Conservation (phyloP, 106 monocot species). For the Dendrobium catenatum region DNA sequence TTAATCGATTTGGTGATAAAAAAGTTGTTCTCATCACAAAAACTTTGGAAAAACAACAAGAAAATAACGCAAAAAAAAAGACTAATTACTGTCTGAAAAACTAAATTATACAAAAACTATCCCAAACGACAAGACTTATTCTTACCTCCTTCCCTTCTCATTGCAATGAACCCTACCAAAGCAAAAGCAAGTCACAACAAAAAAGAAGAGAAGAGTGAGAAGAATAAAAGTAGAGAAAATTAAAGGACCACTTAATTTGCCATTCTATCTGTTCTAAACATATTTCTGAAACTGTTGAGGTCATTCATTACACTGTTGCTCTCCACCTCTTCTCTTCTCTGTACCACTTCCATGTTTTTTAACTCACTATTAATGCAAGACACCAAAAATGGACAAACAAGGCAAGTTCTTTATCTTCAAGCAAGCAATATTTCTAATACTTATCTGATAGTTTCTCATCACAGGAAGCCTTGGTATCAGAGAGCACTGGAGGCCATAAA, state of each 20-base stretch:
- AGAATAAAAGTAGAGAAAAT: too few species aligned
- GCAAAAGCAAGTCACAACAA: too few species aligned
- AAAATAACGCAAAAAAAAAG: too few species aligned
- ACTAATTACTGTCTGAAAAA: too few species aligned
- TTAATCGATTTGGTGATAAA: too few species aligned
- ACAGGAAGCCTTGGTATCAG: slow-evolving; percentile 55
- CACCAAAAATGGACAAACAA: slow-evolving; percentile 29
- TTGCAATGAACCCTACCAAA: too few species aligned
- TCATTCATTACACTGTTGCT: slow-evolving; percentile 12
- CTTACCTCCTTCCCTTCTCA: too few species aligned
- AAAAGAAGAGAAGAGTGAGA: too few species aligned
- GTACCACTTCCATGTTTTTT: slow-evolving; percentile 27
- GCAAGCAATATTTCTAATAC: background rate
- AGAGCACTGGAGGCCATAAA: slow-evolving; percentile 36
- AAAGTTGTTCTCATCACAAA: too few species aligned
- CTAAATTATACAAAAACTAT: too few species aligned
- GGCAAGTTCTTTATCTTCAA: slow-evolving; percentile 23
- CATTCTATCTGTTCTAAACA: slow-evolving; percentile 14
- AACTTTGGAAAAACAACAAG: too few species aligned
- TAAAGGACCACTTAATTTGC: slow-evolving; percentile 32
- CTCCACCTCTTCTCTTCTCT: background rate
- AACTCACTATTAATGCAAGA: slow-evolving; percentile 53
- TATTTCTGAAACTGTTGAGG: background rate
- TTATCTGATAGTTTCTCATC: background rate
- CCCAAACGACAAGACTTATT: too few species aligned